Evolutionary conservation across 1,284 basidiomycete genomes (phyloP), one percentile per base, ranked within the genome.

Genomic region (Tilletia caries): DNA sequence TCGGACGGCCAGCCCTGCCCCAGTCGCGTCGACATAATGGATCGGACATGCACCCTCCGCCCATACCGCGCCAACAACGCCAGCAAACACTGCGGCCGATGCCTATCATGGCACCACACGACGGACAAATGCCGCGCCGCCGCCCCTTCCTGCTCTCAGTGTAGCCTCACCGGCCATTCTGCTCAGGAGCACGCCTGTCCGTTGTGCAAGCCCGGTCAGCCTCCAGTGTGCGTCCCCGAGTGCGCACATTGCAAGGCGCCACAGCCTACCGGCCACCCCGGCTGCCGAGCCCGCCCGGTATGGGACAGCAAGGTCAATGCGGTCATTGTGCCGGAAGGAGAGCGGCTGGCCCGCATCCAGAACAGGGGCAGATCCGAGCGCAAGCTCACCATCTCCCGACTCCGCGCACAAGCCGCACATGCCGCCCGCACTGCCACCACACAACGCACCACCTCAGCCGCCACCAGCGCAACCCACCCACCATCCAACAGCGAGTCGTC

Each of bases 51-150:
- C 58, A 32, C 2, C 13, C 27, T 62, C 3, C 27, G 58, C 3
- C 13, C 58, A 13, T 62, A 62, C 33, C 27, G 58, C 5, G 12
- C 5, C 58, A 34, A 33, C 58, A 62, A 62, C 58, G 58, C 58
- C 32, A 62, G 58, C 58, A 62, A 34, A 15, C 58, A 62, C 27
- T 58, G 52, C 23, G 10, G 3, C 4, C 52, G 52, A 2, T 58
- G 52, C 52, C 25, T 58, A 18, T 58, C 58, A 3, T 62, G 58
- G 58, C 58, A 62, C n/a, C 58, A 62, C 58, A 32, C 58, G 6
- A 62, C 58, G 32, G 23, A 25, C 58, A 62, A 62, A 23, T 62
- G 58, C 32, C 58, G 33, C 12, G 27, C 58, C 18, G 2, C 4
- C 6, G 58, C 58, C 32, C 33, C 58, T 5, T 25, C 32, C 15